phyloP scores from a whole-genome alignment of 2,329 filamentous ascomycete species.

The Sporothrix inflata region DNA sequence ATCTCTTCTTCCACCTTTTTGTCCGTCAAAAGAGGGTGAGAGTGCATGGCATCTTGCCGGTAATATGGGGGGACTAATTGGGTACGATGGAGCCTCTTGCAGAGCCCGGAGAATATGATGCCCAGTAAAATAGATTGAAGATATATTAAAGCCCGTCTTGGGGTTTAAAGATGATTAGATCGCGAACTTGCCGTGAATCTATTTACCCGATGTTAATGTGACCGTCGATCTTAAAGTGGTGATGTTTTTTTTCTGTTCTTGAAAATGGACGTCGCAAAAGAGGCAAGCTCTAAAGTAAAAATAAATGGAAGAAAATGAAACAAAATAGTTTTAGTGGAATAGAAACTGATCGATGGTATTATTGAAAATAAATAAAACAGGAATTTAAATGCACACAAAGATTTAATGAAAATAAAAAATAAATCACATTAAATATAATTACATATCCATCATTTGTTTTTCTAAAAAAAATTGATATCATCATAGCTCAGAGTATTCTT shows the following conservation, averaged over 20 bases:
- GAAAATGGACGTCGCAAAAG: too few species aligned
- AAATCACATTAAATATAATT: neutral
- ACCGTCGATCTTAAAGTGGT: neutral
- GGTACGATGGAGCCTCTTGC: neutral
- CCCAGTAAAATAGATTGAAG: neutral
- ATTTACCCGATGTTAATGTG: neutral
- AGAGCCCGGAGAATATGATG: neutral
- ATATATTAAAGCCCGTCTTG: constrained; percentile 3
- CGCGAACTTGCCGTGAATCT: neutral
- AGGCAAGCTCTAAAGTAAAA: too few species aligned
- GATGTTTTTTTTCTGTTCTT: neutral
- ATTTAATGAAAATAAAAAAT: neutral
- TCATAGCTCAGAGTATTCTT: too few species aligned
- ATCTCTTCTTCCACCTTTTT: neutral
- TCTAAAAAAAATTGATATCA: too few species aligned
- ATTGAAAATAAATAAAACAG: neutral
- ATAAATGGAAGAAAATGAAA: neutral
- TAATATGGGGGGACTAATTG: neutral
- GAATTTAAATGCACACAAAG: neutral
- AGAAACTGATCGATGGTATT: too few species aligned
- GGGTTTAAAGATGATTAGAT: neutral
- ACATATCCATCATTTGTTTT: too few species aligned
- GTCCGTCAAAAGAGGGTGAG: neutral
- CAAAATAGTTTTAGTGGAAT: neutral
- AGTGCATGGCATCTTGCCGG: neutral